Evolutionary conservation across 2,329 filamentous ascomycete species (phyloP).

Genomic region (Pseudopithomyces maydicus): DNA sequence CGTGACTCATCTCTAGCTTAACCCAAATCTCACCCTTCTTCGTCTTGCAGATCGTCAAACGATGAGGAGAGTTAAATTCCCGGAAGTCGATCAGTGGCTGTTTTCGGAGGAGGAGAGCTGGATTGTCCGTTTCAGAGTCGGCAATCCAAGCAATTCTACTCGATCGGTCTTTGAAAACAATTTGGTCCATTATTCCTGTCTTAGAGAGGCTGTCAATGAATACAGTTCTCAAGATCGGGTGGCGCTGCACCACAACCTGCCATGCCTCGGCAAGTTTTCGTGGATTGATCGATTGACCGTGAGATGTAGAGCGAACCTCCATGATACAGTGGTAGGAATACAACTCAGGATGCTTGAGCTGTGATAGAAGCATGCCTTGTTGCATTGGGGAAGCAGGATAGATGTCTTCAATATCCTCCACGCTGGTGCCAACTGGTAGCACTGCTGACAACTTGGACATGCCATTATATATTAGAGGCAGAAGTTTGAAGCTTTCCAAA

Average conservation of each 20-base stretch:
- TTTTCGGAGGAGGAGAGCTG: conserved; percentile 20
- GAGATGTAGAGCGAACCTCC: conserved; percentile 29
- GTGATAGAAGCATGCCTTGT: conserved; percentile 35
- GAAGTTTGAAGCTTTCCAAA: conserved; percentile 35
- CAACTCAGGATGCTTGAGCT: conserved; percentile 34
- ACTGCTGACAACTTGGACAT: conserved; percentile 24
- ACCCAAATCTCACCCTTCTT: conserved; percentile 46
- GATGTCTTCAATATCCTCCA: conserved; percentile 34
- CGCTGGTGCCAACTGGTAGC: conserved; percentile 22
- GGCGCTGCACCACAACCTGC: conserved; percentile 42
- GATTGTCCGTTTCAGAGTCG: conserved; percentile 27
- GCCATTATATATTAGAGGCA: conserved; percentile 39
- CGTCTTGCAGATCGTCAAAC: conserved; percentile 53
- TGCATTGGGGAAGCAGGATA: conserved; percentile 41
- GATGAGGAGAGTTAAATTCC: conserved; percentile 49
- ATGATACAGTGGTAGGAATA: conserved; percentile 39
- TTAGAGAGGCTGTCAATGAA: conserved; percentile 43
- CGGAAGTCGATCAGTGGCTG: conserved; percentile 33
- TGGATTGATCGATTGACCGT: conserved; percentile 21
- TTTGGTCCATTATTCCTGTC: conserved; percentile 38
- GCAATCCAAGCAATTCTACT: conserved; percentile 30
- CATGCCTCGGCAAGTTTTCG: conserved; percentile 37
- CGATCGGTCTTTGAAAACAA: conserved; percentile 34
- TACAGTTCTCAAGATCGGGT: conserved; percentile 36
- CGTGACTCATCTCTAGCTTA: conserved; percentile 58